A percentile compares a stretch with the other conserved stretches of the same genome.
Conservation (phyloP, 1,284 basidiomycete species). For the Leccinum angustisporum region DNA sequence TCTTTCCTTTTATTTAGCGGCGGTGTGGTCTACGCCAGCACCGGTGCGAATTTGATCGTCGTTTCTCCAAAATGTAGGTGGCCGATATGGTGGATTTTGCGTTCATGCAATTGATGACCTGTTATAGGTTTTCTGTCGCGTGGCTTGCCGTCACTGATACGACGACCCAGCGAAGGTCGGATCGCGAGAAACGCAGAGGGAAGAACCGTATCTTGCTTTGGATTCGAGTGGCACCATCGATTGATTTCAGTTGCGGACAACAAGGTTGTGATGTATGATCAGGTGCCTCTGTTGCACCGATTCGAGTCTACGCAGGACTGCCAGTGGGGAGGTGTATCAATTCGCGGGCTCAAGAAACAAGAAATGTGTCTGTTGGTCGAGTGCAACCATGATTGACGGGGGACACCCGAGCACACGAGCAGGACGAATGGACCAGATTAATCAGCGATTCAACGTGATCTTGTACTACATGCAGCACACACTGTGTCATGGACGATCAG, state of each 20-base stretch:
- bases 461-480: constrained; percentile 54
- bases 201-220: too few species aligned
- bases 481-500: constrained; percentile 6
- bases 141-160: constrained; percentile 47
- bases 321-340: constrained; percentile 37
- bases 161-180: too few species aligned
- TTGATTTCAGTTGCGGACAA: constrained; percentile 47
- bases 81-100: background rate
- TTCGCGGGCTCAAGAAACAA: constrained; percentile 45
- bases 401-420: background rate
- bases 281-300: constrained; percentile 47
- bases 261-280: constrained; percentile 59
- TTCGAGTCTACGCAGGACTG: constrained; percentile 37
- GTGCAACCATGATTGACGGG: background rate
- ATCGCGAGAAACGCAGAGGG: too few species aligned
- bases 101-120: background rate
- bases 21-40: constrained; percentile 55
- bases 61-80: constrained; percentile 56
- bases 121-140: constrained; percentile 53
- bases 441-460: constrained; percentile 60
- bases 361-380: constrained; percentile 55
- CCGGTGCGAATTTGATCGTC: constrained; percentile 52
- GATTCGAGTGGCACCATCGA: background rate
- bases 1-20: constrained; percentile 50
- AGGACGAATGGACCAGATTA: constrained; percentile 47